Base-by-base conservation (phyloP, 192 early-diverging fungal genomes). In the Phycomyces blakesleeanus region DNA sequence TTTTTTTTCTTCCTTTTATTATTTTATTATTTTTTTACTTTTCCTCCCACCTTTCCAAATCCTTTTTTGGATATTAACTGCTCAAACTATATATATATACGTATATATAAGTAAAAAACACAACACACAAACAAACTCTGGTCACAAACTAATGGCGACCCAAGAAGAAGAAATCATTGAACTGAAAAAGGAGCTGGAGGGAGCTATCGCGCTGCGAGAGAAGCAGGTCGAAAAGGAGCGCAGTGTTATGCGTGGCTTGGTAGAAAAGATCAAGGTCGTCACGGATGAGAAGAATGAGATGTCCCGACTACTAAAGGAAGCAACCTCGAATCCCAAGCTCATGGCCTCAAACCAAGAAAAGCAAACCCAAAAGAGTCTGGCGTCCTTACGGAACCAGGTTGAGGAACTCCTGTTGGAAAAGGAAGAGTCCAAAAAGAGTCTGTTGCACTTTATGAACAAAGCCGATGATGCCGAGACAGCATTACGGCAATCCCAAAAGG, bases 351-450 rank as follows among this genome's bases (percentile, higher is more conserved):
- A 63, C 11, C 25, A 62, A 8, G 47, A 61, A 47, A 9, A n/a
- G 2, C 20, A 49, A 16, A 16, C 49, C 38, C 51, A 64, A 53
- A 63, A 54, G 18, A 29, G 18, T 10, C 15, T 60, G 25, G 50
- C 37, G 3, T 49, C 34, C 6, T 50, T 76, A 16, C 62, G 67
- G 20, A 63, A 70, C 39, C 64, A 76, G 22, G 24, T 67, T 5
- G 74, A 76, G 11, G 69, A 71, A 21, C 66, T 76, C 11, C 38
- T 59, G 22, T n/a, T 71, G 14, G 66, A 76, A 51, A 63, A 71
- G 27, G 57, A 66, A 27, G 68, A 67, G 54, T 56, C 65, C 15
- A 63, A 67, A 24, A 64, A 76, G 25, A 67, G 57, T 37, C 57
- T 71, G 4, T 51, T 69, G 27, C 55, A 38, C 2, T 64, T 68